A percentile compares a stretch with the other conserved stretches of the same genome.
phyloP scores from a whole-genome alignment of 129 eudicot genomes.

The Sambucus nigra region DNA sequence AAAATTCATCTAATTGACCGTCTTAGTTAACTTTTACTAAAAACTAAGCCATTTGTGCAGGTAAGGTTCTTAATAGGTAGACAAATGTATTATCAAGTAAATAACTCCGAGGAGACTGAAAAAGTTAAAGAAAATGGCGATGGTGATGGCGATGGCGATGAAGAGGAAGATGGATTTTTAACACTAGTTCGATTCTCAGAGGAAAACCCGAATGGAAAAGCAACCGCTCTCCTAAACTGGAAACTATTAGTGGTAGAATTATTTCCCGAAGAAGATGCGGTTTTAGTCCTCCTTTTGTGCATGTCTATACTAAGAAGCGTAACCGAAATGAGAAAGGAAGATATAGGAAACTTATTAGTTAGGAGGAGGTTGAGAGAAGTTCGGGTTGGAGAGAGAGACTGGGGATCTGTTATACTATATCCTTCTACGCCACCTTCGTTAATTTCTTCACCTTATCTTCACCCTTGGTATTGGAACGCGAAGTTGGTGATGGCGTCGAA shows the following conservation, averaged over 20 bases:
- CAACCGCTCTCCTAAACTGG: constrained; percentile 89
- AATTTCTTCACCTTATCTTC: constrained; percentile 32
- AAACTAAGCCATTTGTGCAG: constrained; percentile 18
- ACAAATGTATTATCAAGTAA: constrained; percentile 44
- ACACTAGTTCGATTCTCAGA: constrained; percentile 68
- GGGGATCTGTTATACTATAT: constrained; percentile 75
- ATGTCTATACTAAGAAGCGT: constrained; percentile 46
- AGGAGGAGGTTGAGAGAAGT: constrained; percentile 67
- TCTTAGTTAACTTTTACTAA: background rate
- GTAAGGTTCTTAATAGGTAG: constrained; percentile 60
- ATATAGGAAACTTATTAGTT: constrained; percentile 56
- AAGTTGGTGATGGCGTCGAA: constrained; percentile 40
- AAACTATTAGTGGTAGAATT: constrained; percentile 54
- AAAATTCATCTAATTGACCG: background rate
- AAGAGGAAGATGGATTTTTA: constrained; percentile 58
- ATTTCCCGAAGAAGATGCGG: constrained; percentile 78
- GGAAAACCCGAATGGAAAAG: constrained; percentile 70
- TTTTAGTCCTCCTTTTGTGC: constrained; percentile 49
- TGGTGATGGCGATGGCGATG: constrained; percentile 11
- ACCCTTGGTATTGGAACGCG: constrained; percentile 80
- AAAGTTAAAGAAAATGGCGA: constrained; percentile 5
- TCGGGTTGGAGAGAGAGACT: constrained; percentile 52
- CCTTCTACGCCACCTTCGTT: constrained; percentile 21
- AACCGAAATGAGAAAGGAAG: constrained; percentile 61
- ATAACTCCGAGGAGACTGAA: constrained; percentile 4